phyloP scores from a whole-genome alignment of 208 protist species.

The Wallacemonas sp. region DNA sequence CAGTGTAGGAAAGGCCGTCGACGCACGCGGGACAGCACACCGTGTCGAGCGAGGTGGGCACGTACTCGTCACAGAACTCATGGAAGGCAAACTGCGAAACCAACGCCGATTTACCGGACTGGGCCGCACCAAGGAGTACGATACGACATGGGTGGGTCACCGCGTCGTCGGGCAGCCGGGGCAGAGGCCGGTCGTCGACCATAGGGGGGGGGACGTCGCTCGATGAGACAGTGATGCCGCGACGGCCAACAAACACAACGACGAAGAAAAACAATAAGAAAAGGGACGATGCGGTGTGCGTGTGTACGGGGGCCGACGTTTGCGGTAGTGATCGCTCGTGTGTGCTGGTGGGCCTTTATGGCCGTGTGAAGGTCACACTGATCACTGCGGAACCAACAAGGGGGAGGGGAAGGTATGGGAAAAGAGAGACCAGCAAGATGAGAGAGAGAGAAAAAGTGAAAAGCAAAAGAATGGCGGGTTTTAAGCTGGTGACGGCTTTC shows the following conservation, averaged over 20 bases:
- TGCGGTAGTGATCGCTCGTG: no score
- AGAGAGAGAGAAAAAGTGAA: conserved; percentile 4
- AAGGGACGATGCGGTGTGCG: not conserved
- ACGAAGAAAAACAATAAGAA: not conserved
- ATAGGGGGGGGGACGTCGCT: no score
- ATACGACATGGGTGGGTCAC: not conserved
- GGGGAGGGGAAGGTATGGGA: not conserved
- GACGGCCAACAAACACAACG: not conserved
- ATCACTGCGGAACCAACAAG: no score
- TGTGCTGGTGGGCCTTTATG: no score
- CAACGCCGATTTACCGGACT: conserved; percentile 57
- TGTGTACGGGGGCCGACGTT: conserved; percentile 1
- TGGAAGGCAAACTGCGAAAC: conserved; percentile 47
- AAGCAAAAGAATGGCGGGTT: not conserved
- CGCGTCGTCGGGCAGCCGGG: not conserved
- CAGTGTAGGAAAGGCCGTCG: conserved; percentile 25
- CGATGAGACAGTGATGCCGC: no score
- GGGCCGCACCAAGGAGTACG: conserved; percentile 20
- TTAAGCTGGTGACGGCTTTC: not conserved
- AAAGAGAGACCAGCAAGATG: not conserved
- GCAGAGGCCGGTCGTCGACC: no score
- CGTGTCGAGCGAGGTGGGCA: conserved; percentile 54
- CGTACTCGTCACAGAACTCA: conserved; percentile 18
- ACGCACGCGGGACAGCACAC: conserved; percentile 28
- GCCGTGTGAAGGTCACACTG: no score